Base-by-base conservation (phyloP, 2,329 filamentous ascomycete genomes). In the Talaromyces funiculosus region DNA sequence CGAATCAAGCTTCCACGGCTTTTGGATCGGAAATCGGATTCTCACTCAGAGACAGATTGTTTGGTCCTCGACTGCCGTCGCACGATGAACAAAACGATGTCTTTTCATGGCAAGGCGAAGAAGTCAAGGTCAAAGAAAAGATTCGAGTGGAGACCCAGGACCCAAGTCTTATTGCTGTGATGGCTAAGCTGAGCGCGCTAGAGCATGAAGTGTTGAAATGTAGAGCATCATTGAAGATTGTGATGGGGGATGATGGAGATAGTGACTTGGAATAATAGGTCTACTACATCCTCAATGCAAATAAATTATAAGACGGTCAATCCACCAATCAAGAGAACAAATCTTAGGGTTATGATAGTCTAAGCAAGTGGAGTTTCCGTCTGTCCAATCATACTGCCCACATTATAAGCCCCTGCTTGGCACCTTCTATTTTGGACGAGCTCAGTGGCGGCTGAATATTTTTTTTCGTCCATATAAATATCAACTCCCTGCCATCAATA, bases 51-150 rank as follows among this genome's bases (percentile, higher is more conserved):
- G 82, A 85, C 61, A 78, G 82, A 22, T 72, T 88, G 10, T 78
- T 80, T 60, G 79, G 78, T 1, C 67, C 70, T 49, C 72, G 71
- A 55, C 80, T 86, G 18, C 80, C 87, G 2, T 86, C 87, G 66
- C 89, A 92, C 72, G 89, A 92, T 73, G 93, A 97, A 75, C 86
- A 87, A 64, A 89, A 93, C 62, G 83, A 86, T 38, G 78, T 89
- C 0, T 97, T 96, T 73, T 80, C 78, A 3, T 97, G 83, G 75
- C 79, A 78, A 14, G 83, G 84, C 4, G 82, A 86, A 60, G 86
- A 94, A 63, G 92, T 97, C 2, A 88, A 86, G 64, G 93, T 97
- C 49, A 86, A 88, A 66, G 93, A 97, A 73, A 97, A 97, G 77
- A 84, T 96, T 4, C 83, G 89, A 42, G 88, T 97, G 1, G 92